These are phyloP conservation scores for Penicillium soppii DNA, from an alignment of 495 filamentous ascomycete genomes.

Conservation along the genomic window DNA sequence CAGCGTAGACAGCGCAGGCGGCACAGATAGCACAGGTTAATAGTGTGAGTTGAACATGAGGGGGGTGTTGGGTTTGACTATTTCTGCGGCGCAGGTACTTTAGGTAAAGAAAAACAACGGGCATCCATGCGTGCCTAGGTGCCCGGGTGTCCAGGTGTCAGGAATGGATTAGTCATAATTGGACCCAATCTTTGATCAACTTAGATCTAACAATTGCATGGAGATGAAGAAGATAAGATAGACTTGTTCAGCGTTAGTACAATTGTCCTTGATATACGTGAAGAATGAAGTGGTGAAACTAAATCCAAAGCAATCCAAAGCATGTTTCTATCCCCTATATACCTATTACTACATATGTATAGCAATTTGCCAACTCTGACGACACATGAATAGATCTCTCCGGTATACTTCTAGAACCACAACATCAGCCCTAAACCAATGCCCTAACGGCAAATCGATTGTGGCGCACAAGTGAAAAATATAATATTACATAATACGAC, in stretches of 20 bases:
- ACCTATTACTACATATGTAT: no score
- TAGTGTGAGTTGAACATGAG: conserved; percentile 5
- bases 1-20: neutral
- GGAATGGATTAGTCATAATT: conserved; percentile 35
- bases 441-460: conserved; percentile 17
- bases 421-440: conserved; percentile 22
- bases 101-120: conserved; percentile 7
- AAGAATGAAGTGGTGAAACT: no score
- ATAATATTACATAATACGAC: conserved; percentile 4
- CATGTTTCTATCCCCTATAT: no score
- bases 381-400: neutral
- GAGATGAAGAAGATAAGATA: conserved; percentile 1
- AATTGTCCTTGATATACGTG: no score
- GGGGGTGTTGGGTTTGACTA: neutral
- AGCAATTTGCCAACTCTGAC: neutral
- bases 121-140: conserved; percentile 18
- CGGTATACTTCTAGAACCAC: conserved; percentile 19
- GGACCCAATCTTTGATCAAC: conserved; percentile 22
- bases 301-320: no score
- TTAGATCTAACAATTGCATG: conserved; percentile 4
- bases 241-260: no score
- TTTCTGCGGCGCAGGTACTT: neutral
- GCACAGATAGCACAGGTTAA: no score
- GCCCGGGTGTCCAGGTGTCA: neutral
- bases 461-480: conserved; percentile 9